phyloP scores from a whole-genome alignment of 805 yeast species.

The Barnettozyma sucrosica region DNA sequence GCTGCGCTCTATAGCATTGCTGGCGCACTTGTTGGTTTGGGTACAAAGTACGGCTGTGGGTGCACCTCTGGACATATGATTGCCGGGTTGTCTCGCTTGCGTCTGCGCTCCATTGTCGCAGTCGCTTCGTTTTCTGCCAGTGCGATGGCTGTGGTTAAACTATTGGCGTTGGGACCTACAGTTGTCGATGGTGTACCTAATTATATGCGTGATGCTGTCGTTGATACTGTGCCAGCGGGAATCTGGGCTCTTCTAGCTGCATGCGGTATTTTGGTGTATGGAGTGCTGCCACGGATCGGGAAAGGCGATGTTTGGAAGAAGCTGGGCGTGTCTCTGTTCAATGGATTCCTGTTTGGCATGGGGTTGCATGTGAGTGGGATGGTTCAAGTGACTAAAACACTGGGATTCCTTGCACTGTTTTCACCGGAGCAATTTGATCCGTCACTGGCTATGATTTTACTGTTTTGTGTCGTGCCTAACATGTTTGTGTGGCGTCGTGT shows the following conservation, averaged over 20 bases:
- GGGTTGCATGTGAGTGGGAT: constrained; percentile 44
- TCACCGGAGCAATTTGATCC: constrained; percentile 39
- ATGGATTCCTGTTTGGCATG: constrained; percentile 37
- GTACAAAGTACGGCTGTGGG: constrained; percentile 43
- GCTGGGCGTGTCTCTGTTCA: constrained; percentile 16
- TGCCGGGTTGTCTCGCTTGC: constrained; percentile 41
- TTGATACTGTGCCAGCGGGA: background rate
- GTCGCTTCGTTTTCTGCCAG: constrained; percentile 32
- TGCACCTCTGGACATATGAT: constrained; percentile 56
- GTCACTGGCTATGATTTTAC: constrained; percentile 37
- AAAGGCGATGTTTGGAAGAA: background rate
- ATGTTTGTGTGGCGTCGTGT: constrained; percentile 30
- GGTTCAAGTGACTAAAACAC: constrained; percentile 37
- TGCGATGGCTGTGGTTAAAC: constrained; percentile 24
- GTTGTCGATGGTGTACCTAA: background rate
- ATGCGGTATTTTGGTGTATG: constrained; percentile 2
- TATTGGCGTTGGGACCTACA: background rate
- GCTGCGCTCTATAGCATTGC: constrained; percentile 20
- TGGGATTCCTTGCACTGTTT: constrained; percentile 39
- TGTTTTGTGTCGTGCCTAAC: constrained; percentile 42
- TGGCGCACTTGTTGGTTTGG: constrained; percentile 42
- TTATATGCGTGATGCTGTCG: background rate
- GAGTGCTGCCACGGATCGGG: constrained; percentile 2
- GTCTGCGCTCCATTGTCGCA: constrained; percentile 41
- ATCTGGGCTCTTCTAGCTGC: background rate